Conservation (phyloP, 371 early-diverging fungal genomes). For the Rhizopus microsporus region DNA sequence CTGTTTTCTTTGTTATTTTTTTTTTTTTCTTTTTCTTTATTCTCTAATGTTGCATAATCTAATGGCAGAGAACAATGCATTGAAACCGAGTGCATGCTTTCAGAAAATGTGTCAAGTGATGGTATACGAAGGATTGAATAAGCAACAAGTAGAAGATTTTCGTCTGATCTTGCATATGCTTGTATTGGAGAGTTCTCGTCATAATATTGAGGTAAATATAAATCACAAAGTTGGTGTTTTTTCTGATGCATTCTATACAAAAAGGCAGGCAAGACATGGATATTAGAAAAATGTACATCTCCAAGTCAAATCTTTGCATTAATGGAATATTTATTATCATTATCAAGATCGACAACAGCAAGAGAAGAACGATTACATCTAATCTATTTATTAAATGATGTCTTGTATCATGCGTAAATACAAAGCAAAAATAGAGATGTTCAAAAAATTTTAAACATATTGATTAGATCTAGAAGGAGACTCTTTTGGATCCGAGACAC, state of each 20-base stretch:
- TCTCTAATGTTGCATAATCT: too few species aligned
- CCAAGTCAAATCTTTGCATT: constrained; percentile 42
- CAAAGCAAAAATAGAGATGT: background rate
- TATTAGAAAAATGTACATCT: constrained; percentile 52
- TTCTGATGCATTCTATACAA: background rate
- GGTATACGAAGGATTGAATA: constrained; percentile 17
- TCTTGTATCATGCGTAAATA: constrained; percentile 59
- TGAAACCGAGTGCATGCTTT: constrained; percentile 11
- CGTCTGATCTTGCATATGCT: constrained; percentile 47
- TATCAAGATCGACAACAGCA: constrained; percentile 44
- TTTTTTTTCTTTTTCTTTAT: too few species aligned
- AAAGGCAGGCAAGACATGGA: constrained; percentile 65
- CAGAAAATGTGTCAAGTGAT: constrained; percentile 23
- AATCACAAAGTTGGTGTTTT: background rate
- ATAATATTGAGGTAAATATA: constrained; percentile 57
- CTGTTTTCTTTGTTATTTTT: too few species aligned
- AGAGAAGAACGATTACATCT: constrained; percentile 61
- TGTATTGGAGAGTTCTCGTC: constrained; percentile 63
- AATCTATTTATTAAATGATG: constrained; percentile 61
- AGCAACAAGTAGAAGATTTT: constrained; percentile 38
- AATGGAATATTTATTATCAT: constrained; percentile 45
- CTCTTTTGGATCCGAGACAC: constrained; percentile 59
- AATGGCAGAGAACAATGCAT: too few species aligned
- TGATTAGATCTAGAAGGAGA: constrained; percentile 52
- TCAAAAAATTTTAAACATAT: background rate